Evolutionary conservation across 148 eudicot species (phyloP), one percentile per base, ranked within the genome.

Genomic region (Tetragonia tetragonoides): DNA sequence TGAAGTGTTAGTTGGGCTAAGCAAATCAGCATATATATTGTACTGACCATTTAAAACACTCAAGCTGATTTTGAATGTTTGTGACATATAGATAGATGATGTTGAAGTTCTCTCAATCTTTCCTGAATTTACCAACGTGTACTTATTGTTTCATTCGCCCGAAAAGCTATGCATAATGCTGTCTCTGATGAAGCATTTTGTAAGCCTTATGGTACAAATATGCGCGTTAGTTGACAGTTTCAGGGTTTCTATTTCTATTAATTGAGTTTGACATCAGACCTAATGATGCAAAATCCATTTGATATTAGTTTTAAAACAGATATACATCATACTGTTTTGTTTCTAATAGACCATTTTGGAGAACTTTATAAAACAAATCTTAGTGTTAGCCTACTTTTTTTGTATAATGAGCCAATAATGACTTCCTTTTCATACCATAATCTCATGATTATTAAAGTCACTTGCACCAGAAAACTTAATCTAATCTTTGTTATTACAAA

Each of bases 201-300:
- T 73, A 54, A 76, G 12, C 68, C 75, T 38, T 3, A 57, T 10
- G 59, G 64, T 2, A 56, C 60, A 72, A 66, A 54, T 42, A 6
- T 40, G 20, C 40, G 15, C 16, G 53, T 39, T 66, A 54, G 77
- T 40, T 74, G 28, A 56, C 41, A 41, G 7, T 67, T 34, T 68
- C 51, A 56, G 51, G 54, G 7, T 67, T 34, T 68, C 51, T 1
- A 5, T 5, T 14, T 20, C 44, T 34, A 53, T 53, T 47, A 34
- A 40, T 74, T 0, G 74, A 78, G 66, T 62, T 70, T 40, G 80
- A 74, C 72, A 34, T 82, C 24, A 34, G 62, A 74, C 75, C 76
- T 74, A 78, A 73, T 82, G 70, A 73, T 82, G 70, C 5, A 77
- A 75, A 59, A 60, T 66, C 12, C 23, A 76, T 54, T 37, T 77